Percentiles rank a stretch among this genome's conserved stretches.
phyloP scores from a whole-genome alignment of 2,329 filamentous ascomycete genomes.

The Hypoxylon sp. region DNA sequence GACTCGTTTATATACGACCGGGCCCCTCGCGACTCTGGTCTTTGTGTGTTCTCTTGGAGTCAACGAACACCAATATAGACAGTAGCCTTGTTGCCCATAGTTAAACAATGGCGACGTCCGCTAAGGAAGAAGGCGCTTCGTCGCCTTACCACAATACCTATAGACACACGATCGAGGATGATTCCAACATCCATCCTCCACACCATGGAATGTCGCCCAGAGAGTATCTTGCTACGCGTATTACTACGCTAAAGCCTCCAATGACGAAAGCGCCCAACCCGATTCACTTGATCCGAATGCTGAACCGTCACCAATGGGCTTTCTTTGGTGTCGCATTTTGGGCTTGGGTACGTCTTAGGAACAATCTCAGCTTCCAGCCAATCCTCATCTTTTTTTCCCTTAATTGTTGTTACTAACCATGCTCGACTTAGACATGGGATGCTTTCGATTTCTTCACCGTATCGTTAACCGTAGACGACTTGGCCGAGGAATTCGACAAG shows the following conservation, averaged over 20 bases:
- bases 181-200: constrained; percentile 56
- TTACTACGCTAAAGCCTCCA: constrained; percentile 70
- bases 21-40: constrained; percentile 27
- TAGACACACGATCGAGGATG: constrained; percentile 20
- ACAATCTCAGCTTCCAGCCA: not conserved
- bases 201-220: constrained; percentile 66
- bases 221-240: constrained; percentile 66
- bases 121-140: constrained; percentile 21
- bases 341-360: constrained; percentile 65
- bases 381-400: not conserved
- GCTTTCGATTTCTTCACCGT: constrained; percentile 78
- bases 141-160: constrained; percentile 22
- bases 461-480: constrained; percentile 69
- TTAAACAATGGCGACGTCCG: constrained; percentile 37
- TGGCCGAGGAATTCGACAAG: constrained; percentile 67
- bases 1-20: constrained; percentile 40
- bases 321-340: constrained; percentile 70
- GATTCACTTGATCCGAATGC: constrained; percentile 63
- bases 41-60: constrained; percentile 25
- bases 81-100: constrained; percentile 21
- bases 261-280: constrained; percentile 70
- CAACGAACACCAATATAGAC: constrained; percentile 22
- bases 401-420: constrained; percentile 25
- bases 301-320: constrained; percentile 67
- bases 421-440: constrained; percentile 67